Evolutionary conservation across 2,329 filamentous ascomycete species (phyloP).

Genomic region (Pseudogymnoascus sp.): DNA sequence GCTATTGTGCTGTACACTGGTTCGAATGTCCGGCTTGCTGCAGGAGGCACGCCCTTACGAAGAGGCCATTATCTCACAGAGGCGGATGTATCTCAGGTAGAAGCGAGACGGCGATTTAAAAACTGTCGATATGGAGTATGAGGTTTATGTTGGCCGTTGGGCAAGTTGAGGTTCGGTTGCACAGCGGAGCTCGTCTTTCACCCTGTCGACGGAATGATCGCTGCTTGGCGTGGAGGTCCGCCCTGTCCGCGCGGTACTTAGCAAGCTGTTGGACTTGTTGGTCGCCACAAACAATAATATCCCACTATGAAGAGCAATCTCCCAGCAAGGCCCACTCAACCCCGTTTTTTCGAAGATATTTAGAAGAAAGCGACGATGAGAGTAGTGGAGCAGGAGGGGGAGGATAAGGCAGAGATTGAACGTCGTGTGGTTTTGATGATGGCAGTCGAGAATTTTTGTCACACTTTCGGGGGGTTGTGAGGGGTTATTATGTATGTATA

Average conservation of each 20-base stretch:
- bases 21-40: background rate
- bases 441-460: background rate
- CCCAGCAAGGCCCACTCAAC: background rate
- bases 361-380: background rate
- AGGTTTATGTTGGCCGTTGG: background rate
- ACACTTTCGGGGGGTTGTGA: background rate
- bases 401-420: background rate
- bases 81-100: background rate
- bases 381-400: background rate
- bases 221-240: background rate
- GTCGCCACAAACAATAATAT: background rate
- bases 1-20: background rate
- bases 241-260: background rate
- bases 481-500: constrained; percentile 2
- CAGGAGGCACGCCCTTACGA: background rate
- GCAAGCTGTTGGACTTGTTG: background rate
- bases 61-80: constrained; percentile 4
- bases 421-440: background rate
- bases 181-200: background rate
- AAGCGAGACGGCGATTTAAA: background rate
- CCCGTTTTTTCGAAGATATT: background rate
- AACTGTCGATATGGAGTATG: background rate
- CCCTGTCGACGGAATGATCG: background rate
- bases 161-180: constrained; percentile 1
- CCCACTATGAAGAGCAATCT: background rate